These are phyloP conservation scores for Hymenotorrendiella dingleyae DNA, from an alignment of 2,329 filamentous ascomycete species.

Conservation along the genomic window DNA sequence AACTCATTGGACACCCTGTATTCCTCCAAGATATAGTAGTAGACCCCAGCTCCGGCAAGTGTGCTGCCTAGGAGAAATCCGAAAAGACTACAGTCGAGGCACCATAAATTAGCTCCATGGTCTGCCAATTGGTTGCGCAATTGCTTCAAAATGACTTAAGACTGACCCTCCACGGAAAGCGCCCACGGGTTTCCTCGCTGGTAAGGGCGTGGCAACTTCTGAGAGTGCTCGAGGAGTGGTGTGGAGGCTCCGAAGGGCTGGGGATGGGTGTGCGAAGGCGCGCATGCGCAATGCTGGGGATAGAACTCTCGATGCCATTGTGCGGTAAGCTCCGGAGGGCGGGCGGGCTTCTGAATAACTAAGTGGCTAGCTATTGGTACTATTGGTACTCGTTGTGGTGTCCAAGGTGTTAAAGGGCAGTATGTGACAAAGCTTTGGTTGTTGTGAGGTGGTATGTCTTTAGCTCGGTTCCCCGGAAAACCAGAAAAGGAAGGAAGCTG, in stretches of 20 bases:
- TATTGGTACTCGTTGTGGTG: no score
- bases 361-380: no score
- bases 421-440: no score
- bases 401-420: no score
- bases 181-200: slow-evolving; percentile 60
- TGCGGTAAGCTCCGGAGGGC: no score
- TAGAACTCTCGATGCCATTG: slow-evolving; percentile 40
- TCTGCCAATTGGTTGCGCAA: not conserved
- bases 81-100: slow-evolving; percentile 67
- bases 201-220: slow-evolving; percentile 36
- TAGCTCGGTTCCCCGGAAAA: no score
- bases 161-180: slow-evolving; percentile 68
- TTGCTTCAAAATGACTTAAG: not conserved
- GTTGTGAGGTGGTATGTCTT: no score
- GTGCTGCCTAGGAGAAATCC: slow-evolving; percentile 86
- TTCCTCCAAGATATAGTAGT: slow-evolving; percentile 89
- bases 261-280: slow-evolving; percentile 22
- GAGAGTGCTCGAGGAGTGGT: slow-evolving; percentile 34
- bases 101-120: slow-evolving; percentile 4
- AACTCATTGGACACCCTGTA: slow-evolving; percentile 92
- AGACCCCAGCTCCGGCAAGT: slow-evolving; percentile 72
- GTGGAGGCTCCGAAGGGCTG: slow-evolving; percentile 28
- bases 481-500: no score
- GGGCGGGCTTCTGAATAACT: no score
- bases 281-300: slow-evolving; percentile 29